These are phyloP conservation scores for Botrytis aclada DNA, from an alignment of 2,329 filamentous ascomycete genomes.

Conservation along the genomic window DNA sequence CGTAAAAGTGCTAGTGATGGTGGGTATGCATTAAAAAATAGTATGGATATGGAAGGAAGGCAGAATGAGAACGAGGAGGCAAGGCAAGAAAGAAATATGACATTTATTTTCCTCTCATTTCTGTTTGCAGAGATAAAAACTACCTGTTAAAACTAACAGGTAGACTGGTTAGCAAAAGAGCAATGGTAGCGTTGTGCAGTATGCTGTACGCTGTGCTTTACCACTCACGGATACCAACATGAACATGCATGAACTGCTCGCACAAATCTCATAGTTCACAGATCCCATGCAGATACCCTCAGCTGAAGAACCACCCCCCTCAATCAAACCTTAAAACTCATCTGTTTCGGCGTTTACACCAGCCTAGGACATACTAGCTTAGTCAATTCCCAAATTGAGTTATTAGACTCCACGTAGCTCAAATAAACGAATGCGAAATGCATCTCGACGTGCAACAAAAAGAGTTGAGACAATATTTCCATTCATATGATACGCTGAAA, in stretches of 20 bases:
- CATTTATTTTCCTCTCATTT: not conserved
- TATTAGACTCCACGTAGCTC: constrained; percentile 3
- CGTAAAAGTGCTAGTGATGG: not conserved
- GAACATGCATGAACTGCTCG: not conserved
- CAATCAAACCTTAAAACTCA: not conserved
- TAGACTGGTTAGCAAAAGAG: not conserved
- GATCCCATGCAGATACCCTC: not conserved
- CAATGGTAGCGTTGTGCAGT: not conserved
- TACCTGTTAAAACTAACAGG: not conserved
- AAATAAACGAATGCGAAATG: constrained; percentile 20
- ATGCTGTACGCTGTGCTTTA: not conserved
- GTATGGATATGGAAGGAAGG: not conserved
- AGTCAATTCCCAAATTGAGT: not conserved
- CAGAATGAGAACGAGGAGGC: not conserved
- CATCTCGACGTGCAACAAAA: constrained; percentile 19
- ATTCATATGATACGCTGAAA: constrained; percentile 13
- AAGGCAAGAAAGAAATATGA: not conserved
- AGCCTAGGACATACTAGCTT: constrained; percentile 4
- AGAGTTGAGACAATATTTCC: not conserved
- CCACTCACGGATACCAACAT: not conserved
- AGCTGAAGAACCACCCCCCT: not conserved
- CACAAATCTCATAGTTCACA: not conserved
- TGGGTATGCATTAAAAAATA: not conserved
- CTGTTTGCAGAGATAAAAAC: not conserved
- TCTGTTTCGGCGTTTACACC: not conserved